Evolutionary conservation across 176 grass and related monocot genomes (phyloP), one percentile per base, ranked within the genome.

Genomic region (Aegilops sharonensis): DNA sequence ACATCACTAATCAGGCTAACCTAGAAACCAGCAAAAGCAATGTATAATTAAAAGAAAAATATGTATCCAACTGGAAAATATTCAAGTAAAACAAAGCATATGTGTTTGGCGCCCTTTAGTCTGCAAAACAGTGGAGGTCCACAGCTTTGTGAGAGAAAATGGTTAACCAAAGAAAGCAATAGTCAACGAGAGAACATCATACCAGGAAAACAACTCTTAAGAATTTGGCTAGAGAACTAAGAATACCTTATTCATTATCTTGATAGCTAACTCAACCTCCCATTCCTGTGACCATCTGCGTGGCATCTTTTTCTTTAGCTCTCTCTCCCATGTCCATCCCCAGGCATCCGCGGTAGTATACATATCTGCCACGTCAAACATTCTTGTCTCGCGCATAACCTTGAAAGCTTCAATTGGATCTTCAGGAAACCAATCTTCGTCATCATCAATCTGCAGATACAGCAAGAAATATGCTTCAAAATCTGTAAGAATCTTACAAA

Each of bases 241-340:
- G 10, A 84, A 67, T 91, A 79, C 93, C 93, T 98, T 92, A 62
- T 95, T 88, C 90, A 94, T 91, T 81, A 98, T 95, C 82, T 94
- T 98, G 61, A 98, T 94, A 83, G 96, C 93, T 64, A 98, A 73
- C 43, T 95, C 96, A 88, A 94, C 93, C 88, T 98, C 96, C 93
- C 96, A 98, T 91, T 95, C 96, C 89, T 98, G 96, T 78, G 96
- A 95, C 96, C 96, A 98, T 68, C 84, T 98, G 24, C 57, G 84
- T 11, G 96, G 96, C 93, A 92, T 95, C 89, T 87, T 95, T 64
- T 90, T 94, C 75, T 95, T 95, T 65, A 89, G 78, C 30, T 98
- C 93, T 75, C 50, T 95, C 87, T 98, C 96, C 96, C 96, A 98
- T 84, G 91, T 95, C 96, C 96, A 98, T 77, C 91, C 91, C 96